A percentile compares a stretch with the other conserved stretches of the same genome.
Conservation (phyloP, 2,329 filamentous ascomycete genomes). For the Phaeoacremonium minimum region DNA sequence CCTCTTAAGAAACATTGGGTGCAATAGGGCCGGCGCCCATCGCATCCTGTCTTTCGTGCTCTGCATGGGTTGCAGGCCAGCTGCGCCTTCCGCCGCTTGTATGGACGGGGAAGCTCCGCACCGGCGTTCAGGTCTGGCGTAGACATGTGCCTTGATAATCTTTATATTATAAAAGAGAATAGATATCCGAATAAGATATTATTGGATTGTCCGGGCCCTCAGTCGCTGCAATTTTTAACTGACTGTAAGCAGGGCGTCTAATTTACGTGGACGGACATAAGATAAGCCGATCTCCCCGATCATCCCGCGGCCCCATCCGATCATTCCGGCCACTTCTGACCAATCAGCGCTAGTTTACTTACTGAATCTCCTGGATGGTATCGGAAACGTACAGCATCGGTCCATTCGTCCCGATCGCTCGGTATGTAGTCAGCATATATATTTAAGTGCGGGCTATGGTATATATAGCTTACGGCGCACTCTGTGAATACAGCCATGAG, state of each 20-base stretch:
- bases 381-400: neutral
- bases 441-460: neutral
- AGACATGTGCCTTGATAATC: neutral
- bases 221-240: neutral
- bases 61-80: conserved; percentile 14
- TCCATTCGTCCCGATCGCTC: too few relatives aligned
- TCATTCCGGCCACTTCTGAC: neutral
- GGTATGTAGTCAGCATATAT: neutral
- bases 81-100: conserved; percentile 10
- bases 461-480: neutral
- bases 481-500: neutral
- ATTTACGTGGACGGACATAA: neutral
- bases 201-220: neutral
- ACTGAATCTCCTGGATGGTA: neutral
- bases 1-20: conserved; percentile 9
- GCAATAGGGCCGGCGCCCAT: conserved; percentile 12
- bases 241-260: neutral
- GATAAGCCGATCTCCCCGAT: neutral
- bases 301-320: neutral
- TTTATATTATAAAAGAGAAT: neutral
- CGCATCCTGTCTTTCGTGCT: conserved; percentile 14
- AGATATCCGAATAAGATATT: neutral
- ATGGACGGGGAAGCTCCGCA: conserved; percentile 8
- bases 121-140: neutral
- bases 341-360: neutral